Conservation (phyloP, 345 rosid genomes). For the Syzygium aromaticum region DNA sequence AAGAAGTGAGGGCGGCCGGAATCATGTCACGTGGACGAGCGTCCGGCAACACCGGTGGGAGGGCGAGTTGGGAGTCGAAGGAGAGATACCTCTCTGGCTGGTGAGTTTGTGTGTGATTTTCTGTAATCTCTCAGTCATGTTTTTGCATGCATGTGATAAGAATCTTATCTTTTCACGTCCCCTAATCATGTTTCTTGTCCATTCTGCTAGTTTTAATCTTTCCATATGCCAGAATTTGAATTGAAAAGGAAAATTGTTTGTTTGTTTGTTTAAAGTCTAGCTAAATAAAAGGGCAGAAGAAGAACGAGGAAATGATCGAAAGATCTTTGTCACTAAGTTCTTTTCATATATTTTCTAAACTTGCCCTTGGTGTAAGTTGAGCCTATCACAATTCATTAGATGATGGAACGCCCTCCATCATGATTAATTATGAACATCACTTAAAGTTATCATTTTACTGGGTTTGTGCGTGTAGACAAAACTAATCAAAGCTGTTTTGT, state of each 20-base stretch:
- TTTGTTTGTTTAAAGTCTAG: background rate
- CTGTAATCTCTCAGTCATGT: background rate
- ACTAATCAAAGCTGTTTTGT: too few species aligned
- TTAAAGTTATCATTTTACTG: too few species aligned
- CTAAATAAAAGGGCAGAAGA: too few species aligned
- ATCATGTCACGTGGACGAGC: slow-evolving; percentile 78
- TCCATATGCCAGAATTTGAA: background rate
- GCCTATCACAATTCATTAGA: too few species aligned
- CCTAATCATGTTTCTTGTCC: background rate
- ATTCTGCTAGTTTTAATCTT: background rate
- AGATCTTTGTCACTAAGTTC: background rate
- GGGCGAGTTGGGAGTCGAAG: slow-evolving; percentile 68
- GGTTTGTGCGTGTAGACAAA: too few species aligned
- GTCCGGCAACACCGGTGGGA: slow-evolving; percentile 63
- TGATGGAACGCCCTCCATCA: too few species aligned
- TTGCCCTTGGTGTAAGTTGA: too few species aligned
- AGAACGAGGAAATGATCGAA: too few species aligned
- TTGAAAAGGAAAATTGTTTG: background rate
- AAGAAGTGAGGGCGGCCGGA: slow-evolving; percentile 5
- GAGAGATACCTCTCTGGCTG: slow-evolving; percentile 89
- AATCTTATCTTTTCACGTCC: background rate
- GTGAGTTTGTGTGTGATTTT: slow-evolving; percentile 22
- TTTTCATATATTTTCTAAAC: too few species aligned
- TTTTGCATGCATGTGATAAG: background rate
- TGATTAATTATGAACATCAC: too few species aligned